These are phyloP conservation scores for Cryphonectria parasitica DNA, from an alignment of 2,329 filamentous ascomycete genomes.

Conservation along the genomic window DNA sequence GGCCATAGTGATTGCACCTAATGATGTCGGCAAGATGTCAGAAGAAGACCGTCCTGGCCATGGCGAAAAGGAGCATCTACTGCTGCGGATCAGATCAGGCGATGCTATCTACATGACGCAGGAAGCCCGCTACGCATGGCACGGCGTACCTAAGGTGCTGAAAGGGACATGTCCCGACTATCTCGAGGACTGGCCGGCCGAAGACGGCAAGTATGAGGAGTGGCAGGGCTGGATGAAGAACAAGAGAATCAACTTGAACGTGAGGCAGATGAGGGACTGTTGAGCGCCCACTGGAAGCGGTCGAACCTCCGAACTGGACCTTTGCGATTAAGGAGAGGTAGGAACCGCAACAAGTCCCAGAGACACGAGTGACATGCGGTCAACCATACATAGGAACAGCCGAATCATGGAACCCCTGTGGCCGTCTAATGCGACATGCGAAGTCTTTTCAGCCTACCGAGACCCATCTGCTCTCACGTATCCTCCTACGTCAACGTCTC, in stretches of 20 bases:
- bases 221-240: conserved; percentile 88
- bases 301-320: background rate
- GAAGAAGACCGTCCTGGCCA: conserved; percentile 34
- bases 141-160: conserved; percentile 88
- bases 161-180: conserved; percentile 77
- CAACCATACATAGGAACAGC: background rate
- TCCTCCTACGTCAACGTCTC: background rate
- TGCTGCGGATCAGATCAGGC: conserved; percentile 76
- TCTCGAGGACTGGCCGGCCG: conserved; percentile 74
- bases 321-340: background rate
- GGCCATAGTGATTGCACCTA: conserved; percentile 54
- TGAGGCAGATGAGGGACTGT: conserved; percentile 78
- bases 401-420: background rate
- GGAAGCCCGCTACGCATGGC: conserved; percentile 86
- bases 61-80: conserved; percentile 53
- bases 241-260: conserved; percentile 90
- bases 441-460: background rate
- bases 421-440: background rate
- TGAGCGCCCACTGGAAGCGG: background rate
- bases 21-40: conserved; percentile 42
- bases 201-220: conserved; percentile 56
- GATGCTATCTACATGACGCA: conserved; percentile 91
- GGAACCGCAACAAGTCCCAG: background rate
- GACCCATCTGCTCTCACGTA: background rate
- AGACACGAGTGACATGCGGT: background rate